Base-by-base conservation (phyloP, 2,329 filamentous ascomycete species). In the Colletotrichum horii region DNA sequence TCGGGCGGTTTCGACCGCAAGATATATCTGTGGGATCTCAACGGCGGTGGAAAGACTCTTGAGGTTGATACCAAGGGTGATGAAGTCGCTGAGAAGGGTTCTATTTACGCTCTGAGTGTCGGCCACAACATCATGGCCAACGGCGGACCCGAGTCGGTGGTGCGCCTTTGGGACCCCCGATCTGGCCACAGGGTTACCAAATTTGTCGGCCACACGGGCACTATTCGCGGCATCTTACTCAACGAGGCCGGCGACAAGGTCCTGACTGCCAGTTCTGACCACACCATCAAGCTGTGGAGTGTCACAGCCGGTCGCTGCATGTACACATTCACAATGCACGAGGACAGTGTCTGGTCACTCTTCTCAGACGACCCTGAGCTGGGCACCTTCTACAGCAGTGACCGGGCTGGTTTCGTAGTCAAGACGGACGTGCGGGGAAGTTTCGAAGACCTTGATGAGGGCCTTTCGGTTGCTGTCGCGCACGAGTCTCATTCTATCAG, bases 261-360 rank as follows among this genome's bases (percentile, higher is more conserved):
- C 79, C 91, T 99, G 89, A 98, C 96, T 1, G 96, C 95, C 16
- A 98, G 96, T 79, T 96, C 96, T 2, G 97, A 99, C 83, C 96
- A 98, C 85, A 98, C 97, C 0, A 94, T 99, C 87, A 99, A 99
- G 87, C 92, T 98, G 74, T 99, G 97, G 97, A 98, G 96, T 79
- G 93, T 98, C 79, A 97, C 95, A 14, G 96, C 96, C 26, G 97
- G 97, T 71, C 91, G 97, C 79, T 99, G 97, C 88, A 96, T 98
- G 94, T 95, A 98, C 85, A 99, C 97, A 1, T 91, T 99, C 80
- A 98, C 96, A 70, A 99, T 99, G 97, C 97, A 99, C 86, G 98
- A 98, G 82, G 96, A 98, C 82, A 98, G 96, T 82, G 95, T 99
- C 26, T 99, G 97, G 97, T 97, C 95, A 2, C 89, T 99, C 26